Base-by-base conservation (phyloP, 495 filamentous ascomycete species). In the Saxispiralis lemnorum region DNA sequence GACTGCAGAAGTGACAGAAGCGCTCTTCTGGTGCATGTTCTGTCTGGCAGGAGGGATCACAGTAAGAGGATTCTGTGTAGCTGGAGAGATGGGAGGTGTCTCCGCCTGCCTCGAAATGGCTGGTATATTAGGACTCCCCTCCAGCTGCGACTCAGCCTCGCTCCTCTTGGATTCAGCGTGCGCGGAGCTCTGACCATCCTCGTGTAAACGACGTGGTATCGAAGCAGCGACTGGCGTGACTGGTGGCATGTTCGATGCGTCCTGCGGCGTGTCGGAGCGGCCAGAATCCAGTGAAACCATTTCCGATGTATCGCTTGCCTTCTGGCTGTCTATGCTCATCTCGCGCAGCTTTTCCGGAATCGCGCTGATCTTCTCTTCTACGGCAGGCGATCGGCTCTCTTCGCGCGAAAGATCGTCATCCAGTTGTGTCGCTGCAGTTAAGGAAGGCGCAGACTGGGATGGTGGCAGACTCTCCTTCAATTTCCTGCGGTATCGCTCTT, bases 401-500 rank as follows among this genome's bases (percentile, higher is more conserved):
- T 51, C 48, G 16, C 51, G 33, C 16, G 10, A 21, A 5, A 36
- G 39, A 13, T 34, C 11, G 10, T 32, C 37, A 6, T 47, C 44
- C 19, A 37, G 38, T 13, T 39, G 30, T 16, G 41, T 15, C 2
- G 1, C 28, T n/a, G 40, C 38, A 13, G 45, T 30, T 28, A 53
- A 32, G 6, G 39, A n/a, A 1, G 50, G 50, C 15, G 46, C 50
- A 6, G 50, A 53, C 38, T 48, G 39, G 7, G 50, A 53, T 30
- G 45, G 41, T n/a, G 39, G 66, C 47, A 79, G 57, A 43, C 76
- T 63, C 38, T 94, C 84, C 58, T 92, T 94, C 12, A 92, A 51
- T 60, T 86, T 92, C 63, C 83, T 87, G 46, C 79, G 74, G 59
- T 95, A 97, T 46, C 79, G 76, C 36, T 96, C 89, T 59, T 95